Conservation (phyloP, 2,329 filamentous ascomycete species). For the Botrytis byssoidea region DNA sequence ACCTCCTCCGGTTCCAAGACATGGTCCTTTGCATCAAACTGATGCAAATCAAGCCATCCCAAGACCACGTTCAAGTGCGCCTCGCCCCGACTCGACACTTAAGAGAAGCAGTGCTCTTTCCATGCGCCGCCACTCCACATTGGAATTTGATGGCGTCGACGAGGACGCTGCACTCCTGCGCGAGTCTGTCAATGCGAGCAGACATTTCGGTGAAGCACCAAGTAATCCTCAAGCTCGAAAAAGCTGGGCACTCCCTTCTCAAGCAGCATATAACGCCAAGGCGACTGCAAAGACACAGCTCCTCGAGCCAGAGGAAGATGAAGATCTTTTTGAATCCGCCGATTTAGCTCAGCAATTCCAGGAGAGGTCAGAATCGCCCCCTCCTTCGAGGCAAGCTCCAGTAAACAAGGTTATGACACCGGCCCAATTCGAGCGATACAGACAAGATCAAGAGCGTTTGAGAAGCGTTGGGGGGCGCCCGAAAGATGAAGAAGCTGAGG, state of each 20-base stretch:
- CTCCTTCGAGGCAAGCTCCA: slow-evolving; percentile 37
- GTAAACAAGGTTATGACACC: slow-evolving; percentile 85
- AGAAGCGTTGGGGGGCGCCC: slow-evolving; percentile 46
- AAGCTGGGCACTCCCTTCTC: slow-evolving; percentile 34
- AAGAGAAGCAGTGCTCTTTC: slow-evolving; percentile 37
- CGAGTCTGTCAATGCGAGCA: slow-evolving; percentile 37
- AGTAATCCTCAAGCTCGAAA: slow-evolving; percentile 30
- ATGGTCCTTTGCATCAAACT: slow-evolving; percentile 16
- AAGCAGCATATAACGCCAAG: slow-evolving; percentile 26
- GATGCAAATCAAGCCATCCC: slow-evolving; percentile 19
- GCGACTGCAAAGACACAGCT: slow-evolving; percentile 30
- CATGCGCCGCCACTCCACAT: slow-evolving; percentile 33
- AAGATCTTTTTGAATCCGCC: slow-evolving; percentile 35
- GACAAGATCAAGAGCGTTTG: slow-evolving; percentile 67
- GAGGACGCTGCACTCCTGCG: slow-evolving; percentile 38
- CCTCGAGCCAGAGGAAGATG: slow-evolving; percentile 33
- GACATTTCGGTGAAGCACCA: slow-evolving; percentile 32
- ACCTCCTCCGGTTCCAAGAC: slow-evolving; percentile 18
- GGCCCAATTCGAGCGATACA: slow-evolving; percentile 80
- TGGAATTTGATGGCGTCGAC: slow-evolving; percentile 35
- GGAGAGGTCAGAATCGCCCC: slow-evolving; percentile 28
- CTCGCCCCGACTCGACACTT: slow-evolving; percentile 25
- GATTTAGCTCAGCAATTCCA: slow-evolving; percentile 35
- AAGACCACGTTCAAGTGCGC: slow-evolving; percentile 16
- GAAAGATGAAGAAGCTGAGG: slow-evolving; percentile 58